Evolutionary conservation across 2,329 filamentous ascomycete genomes (phyloP).

Genomic region (Tolypocladium ophioglossoides): DNA sequence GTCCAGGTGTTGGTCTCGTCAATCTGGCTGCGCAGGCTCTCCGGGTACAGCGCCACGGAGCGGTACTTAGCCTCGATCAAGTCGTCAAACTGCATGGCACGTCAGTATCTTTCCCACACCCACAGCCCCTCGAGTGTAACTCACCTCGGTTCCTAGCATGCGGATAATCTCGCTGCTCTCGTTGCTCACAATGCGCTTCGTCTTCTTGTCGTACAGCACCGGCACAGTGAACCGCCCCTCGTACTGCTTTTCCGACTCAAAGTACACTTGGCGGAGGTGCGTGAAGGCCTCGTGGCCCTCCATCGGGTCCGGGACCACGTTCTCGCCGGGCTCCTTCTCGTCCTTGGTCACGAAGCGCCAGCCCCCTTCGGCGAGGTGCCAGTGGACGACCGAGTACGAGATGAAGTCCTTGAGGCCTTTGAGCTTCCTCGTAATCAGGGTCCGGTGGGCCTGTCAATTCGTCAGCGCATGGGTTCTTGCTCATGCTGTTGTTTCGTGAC

Average conservation of each 20-base stretch:
- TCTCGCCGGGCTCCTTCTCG: conserved; percentile 45
- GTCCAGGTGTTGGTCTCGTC: conserved; percentile 74
- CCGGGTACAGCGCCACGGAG: conserved; percentile 56
- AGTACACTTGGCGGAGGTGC: conserved; percentile 71
- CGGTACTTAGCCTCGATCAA: conserved; percentile 50
- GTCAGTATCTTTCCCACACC: conserved; percentile 1
- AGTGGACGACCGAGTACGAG: conserved; percentile 73
- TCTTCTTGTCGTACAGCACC: conserved; percentile 71
- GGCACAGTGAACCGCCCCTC: conserved; percentile 78
- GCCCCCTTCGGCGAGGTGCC: conserved; percentile 65
- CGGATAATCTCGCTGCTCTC: conserved; percentile 88
- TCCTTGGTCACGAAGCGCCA: conserved; percentile 72
- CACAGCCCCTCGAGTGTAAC: neutral
- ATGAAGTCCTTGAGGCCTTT: conserved; percentile 89
- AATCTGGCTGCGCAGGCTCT: conserved; percentile 53
- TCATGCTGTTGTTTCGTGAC: too few species aligned
- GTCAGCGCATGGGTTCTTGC: neutral
- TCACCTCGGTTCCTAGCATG: conserved; percentile 70
- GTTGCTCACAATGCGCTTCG: conserved; percentile 73
- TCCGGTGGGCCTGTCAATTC: conserved; percentile 54
- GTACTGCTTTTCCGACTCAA: conserved; percentile 61
- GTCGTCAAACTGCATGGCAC: conserved; percentile 53
- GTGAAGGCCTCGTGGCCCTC: conserved; percentile 59
- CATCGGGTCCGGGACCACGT: conserved; percentile 57
- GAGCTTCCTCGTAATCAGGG: conserved; percentile 76